These are phyloP conservation scores for Aureobasidium musti DNA, from an alignment of 2,329 filamentous ascomycete species.

Conservation along the genomic window DNA sequence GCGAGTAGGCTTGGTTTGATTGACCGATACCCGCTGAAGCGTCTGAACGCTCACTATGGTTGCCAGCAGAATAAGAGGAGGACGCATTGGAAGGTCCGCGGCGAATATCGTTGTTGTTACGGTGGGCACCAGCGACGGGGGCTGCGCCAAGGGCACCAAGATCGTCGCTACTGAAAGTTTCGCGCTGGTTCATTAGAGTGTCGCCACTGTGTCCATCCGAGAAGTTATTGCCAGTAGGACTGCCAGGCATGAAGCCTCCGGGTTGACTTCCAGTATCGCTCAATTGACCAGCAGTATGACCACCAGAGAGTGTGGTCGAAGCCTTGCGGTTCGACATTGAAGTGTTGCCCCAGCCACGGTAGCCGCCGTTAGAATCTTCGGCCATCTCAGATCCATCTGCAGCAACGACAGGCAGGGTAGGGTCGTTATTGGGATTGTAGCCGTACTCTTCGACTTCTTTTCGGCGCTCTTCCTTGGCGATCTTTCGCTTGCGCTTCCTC, in stretches of 20 bases:
- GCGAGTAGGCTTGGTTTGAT: constrained; percentile 42
- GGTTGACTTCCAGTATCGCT: constrained; percentile 68
- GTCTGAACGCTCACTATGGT: constrained; percentile 64
- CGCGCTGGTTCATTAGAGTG: constrained; percentile 56
- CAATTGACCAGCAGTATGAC: constrained; percentile 52
- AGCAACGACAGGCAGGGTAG: constrained; percentile 67
- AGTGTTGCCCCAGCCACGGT: constrained; percentile 91
- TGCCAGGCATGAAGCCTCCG: constrained; percentile 52
- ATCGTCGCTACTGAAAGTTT: constrained; percentile 70
- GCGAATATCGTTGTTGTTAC: constrained; percentile 71
- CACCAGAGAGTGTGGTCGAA: constrained; percentile 85
- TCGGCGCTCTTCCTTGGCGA: constrained; percentile 80
- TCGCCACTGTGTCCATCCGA: constrained; percentile 73
- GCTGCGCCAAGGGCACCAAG: constrained; percentile 74
- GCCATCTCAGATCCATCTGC: constrained; percentile 70
- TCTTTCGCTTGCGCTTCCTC: constrained; percentile 84
- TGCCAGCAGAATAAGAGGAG: constrained; percentile 85
- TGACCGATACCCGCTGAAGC: constrained; percentile 35
- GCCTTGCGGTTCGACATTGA: constrained; percentile 71
- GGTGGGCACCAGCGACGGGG: constrained; percentile 66
- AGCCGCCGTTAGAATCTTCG: constrained; percentile 75
- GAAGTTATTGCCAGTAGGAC: constrained; percentile 47
- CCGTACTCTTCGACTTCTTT: constrained; percentile 98
- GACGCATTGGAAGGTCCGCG: constrained; percentile 94
- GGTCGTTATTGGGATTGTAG: constrained; percentile 96